Base-by-base conservation (phyloP, 495 filamentous ascomycete species). In the Gamarada debralockiae region DNA sequence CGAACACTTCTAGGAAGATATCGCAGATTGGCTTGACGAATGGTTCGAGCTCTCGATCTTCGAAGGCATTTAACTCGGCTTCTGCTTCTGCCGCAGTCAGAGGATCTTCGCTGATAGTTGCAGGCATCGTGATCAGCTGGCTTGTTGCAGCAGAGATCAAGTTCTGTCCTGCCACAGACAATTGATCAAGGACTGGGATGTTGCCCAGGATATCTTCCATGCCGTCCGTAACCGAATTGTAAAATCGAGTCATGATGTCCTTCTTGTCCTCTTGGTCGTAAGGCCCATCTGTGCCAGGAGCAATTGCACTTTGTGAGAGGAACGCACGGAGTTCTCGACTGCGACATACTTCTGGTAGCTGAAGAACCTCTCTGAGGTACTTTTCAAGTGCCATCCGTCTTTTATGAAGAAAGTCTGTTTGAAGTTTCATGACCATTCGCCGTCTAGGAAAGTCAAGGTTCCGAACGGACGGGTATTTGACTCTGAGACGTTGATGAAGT, bases 21-120 rank as follows among this genome's bases (percentile, higher is more conserved):
- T 99, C 93, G 67, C 91, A 97, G 56, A 99, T 96, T 7, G 95
- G 95, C 63, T 96, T 97, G 57, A 99, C 91, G 67, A 99, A 97
- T 6, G 95, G 95, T 63, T 95, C 89, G 0, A 90, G 73, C 59
- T 95, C 89, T 52, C 85, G 83, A 56, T 90, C 82, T 62, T 97
- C 93, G 58, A 96, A 97, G 4, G 95, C 95, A 40, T 87, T 88
- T 20, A 99, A 74, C 67, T 99, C 95, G 0, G 91, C 91, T 66
- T 97, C 91, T 2, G 92, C 92, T 71, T 99, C 95, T 2, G 88
- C 90, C 1, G 84, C 81, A 12, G 84, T 84, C 46, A 85, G 73
- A 8, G 80, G 80, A 50, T 86, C 77, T 61, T 82, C 78, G 52
- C 62, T 74, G 25, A 69, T 69, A 10, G 63, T 58, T 18, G 75